Evolutionary conservation across 108 stramenopile genomes (phyloP).

Genomic region (Cyclotella baltica): DNA sequence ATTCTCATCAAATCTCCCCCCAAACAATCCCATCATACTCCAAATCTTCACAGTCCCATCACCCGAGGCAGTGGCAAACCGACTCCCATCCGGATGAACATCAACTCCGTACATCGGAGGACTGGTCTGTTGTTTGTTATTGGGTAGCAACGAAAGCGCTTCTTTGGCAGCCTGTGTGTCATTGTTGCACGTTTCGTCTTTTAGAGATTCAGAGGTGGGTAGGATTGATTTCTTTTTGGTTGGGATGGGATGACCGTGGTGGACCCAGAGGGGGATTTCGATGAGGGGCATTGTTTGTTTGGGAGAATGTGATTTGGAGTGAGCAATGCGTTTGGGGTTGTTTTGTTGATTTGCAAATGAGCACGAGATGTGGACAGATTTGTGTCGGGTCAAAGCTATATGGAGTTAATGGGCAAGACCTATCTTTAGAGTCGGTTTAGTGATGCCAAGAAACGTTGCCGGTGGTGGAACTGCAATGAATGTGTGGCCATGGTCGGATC

Average conservation of each 20-base stretch:
- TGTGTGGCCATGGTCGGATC: too few species aligned
- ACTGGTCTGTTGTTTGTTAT: slow-evolving; percentile 44
- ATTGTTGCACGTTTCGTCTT: background rate
- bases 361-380: too few species aligned
- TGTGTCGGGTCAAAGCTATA: too few species aligned
- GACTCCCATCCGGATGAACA: slow-evolving; percentile 69
- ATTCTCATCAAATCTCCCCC: slow-evolving; percentile 17
- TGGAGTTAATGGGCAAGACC: too few species aligned
- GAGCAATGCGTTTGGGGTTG: too few species aligned
- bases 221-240: slow-evolving; percentile 11
- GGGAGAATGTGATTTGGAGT: too few species aligned
- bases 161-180: slow-evolving; percentile 46
- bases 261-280: slow-evolving; percentile 43
- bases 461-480: too few species aligned
- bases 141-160: slow-evolving; percentile 39
- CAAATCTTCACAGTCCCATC: slow-evolving; percentile 88
- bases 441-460: too few species aligned
- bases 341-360: too few species aligned
- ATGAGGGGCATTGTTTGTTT: slow-evolving; percentile 41
- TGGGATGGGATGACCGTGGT: slow-evolving; percentile 30
- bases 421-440: too few species aligned
- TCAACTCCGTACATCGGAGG: slow-evolving; percentile 78
- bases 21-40: slow-evolving; percentile 68
- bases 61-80: slow-evolving; percentile 86
- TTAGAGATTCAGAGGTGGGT: background rate